Conservation (phyloP, 1,284 basidiomycete genomes). For the Polyporus tsugae region DNA sequence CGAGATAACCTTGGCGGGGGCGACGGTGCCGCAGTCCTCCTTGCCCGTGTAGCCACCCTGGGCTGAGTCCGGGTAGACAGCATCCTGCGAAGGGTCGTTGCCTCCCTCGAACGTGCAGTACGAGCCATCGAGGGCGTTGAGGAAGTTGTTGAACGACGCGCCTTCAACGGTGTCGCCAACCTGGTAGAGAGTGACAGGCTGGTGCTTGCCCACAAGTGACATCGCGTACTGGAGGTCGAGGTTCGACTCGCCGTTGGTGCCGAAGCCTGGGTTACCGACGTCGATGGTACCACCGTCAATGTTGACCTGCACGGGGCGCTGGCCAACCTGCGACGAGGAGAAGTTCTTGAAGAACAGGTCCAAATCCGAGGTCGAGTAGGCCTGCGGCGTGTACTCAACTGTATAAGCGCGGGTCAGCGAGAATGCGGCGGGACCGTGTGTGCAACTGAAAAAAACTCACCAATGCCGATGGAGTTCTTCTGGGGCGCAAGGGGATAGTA, state of each 20-base stretch:
- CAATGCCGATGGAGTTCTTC: slow-evolving; percentile 52
- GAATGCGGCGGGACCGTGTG: background rate
- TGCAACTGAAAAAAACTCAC: slow-evolving; percentile 50
- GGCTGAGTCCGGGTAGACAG: slow-evolving; percentile 33
- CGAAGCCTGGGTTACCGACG: slow-evolving; percentile 37
- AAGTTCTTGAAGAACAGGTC: slow-evolving; percentile 52
- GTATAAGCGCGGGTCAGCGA: slow-evolving; percentile 1
- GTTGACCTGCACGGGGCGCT: slow-evolving; percentile 32
- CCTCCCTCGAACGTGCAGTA: slow-evolving; percentile 72
- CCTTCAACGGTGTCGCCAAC: slow-evolving; percentile 38
- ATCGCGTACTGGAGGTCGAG: slow-evolving; percentile 62
- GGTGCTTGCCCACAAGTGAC: slow-evolving; percentile 51
- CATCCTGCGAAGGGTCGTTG: slow-evolving; percentile 53
- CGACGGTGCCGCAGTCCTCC: slow-evolving; percentile 48
- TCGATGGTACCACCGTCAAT: slow-evolving; percentile 55
- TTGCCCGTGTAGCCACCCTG: slow-evolving; percentile 26
- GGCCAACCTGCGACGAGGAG: slow-evolving; percentile 45
- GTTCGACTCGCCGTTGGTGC: slow-evolving; percentile 58
- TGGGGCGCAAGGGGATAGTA: slow-evolving; percentile 1
- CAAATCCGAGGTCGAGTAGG: slow-evolving; percentile 51
- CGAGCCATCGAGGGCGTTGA: slow-evolving; percentile 55
- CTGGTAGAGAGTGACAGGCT: slow-evolving; percentile 47
- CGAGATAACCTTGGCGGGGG: slow-evolving; percentile 51
- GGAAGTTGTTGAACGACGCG: slow-evolving; percentile 54
- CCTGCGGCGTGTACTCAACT: slow-evolving; percentile 60